Evolutionary conservation across 306 rosid genomes (phyloP), one percentile per base, ranked within the genome.

Genomic region (Casuarina cunninghamiana): DNA sequence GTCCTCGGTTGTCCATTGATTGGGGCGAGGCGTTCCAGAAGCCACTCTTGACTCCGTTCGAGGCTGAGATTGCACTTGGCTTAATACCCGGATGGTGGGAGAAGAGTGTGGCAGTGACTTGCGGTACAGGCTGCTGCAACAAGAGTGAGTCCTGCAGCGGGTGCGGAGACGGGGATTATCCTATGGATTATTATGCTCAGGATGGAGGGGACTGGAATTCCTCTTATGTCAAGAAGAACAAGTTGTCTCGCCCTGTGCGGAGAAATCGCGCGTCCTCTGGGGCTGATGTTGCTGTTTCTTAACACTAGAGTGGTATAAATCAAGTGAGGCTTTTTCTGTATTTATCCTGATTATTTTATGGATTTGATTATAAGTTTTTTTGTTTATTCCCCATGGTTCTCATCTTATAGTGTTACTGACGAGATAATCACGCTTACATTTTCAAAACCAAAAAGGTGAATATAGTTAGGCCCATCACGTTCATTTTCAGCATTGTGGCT

Each of bases 131-230:
- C 26, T 83, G 91, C 76, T 83, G 91, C 73, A 65, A 54, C 45
- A 84, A 73, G 72, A 71, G 67, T 2, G 43, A 50, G 75, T 76
- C 77, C 61, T 63, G 75, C 46, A 15, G 74, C 8, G 79, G 76
- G 37, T 10, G 75, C 19, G 43, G 84, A 43, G 42, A 66, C 3
- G 97, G 92, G 42, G 97, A 90, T 26, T 94, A 94, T 83, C 95
- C 97, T 1, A 94, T 92, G 96, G 98, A 95, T 60, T 95, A 95
- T 80, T 95, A 95, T 87, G 90, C 98, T 74, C 86, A 88, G 69
- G 97, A 91, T 79, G 97, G 97, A 42, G 97, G 98, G 21, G 91
- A 95, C 15, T 95, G 98, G 98, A 95, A 88, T 81, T 95, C 98
- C 21, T 86, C 97, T 57, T 90, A 95, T 77, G 79, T 81, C 45